Evolutionary conservation across 768 basidiomycete species (phyloP), one percentile per base, ranked within the genome.

Genomic region (Wakefieldia striispora): DNA sequence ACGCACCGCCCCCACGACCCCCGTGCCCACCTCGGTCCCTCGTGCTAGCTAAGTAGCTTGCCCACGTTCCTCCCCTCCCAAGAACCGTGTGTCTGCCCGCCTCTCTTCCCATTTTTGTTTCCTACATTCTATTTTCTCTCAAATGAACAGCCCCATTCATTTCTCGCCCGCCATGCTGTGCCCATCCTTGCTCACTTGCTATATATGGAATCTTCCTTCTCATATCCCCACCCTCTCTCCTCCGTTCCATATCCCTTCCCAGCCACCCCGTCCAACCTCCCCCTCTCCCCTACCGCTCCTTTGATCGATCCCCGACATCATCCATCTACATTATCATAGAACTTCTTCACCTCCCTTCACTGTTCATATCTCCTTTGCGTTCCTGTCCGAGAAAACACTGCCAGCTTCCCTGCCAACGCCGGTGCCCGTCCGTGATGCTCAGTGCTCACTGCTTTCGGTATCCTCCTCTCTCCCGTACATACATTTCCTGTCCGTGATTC

Each of bases 1-100:
- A 70, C 68, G 66, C 68, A 70, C 66, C 60, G 66, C 66, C 36
- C 21, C 39, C 16, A 23, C 41, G 27, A 29, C 54, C 53, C 52
- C 45, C 45, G 41, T 52, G 43, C 48, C 55, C 54, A 36, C 35
- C 39, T 27, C 10, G 36, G 6, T 20, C 34, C 26, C 12, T 29
- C 27, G 27, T 27, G 27, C 27, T 11, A n/a, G 27, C 10, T 27
- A n/a, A n/a, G n/a, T n/a, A 27, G 20, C 23, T 6, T n/a, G 17
- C 19, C 33, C 47, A 26, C 27, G 27, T 40, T 17, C 45, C n/a
- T 37, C 40, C 40, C 27, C n/a, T 24, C 26, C 35, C 40, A n/a
- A n/a, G n/a, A n/a, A 16, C 29, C 38, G 19, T 38, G 33, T 27
- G 38, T n/a, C n/a, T 29, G n/a, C 39, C 40, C 33, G 44, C 34